Evolutionary conservation across 768 basidiomycete genomes (phyloP), one percentile per base, ranked within the genome.

Genomic region (Serpula lacrymans): DNA sequence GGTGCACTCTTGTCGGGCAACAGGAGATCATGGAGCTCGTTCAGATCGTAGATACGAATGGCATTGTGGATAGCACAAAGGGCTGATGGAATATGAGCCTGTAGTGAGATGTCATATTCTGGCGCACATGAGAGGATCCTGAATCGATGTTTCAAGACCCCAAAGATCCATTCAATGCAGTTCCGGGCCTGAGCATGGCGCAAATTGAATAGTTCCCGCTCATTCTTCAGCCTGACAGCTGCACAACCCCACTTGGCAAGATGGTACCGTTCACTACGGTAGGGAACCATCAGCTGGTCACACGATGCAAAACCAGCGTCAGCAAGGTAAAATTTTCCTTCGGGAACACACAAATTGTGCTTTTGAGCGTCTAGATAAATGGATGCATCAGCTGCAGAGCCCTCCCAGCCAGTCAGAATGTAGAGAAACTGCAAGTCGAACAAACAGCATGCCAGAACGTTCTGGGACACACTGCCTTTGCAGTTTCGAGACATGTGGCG

Each of bases 171-270:
- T 45, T 69, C 63, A 43, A 70, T 51, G 22, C 67, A 56, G 62
- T 70, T 74, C 2, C 55, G 56, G 33, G 57, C 60, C 43, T 51
- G 53, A 10, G 69, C 55, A 59, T 73, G 68, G 17, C 60, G 52
- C 3, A 72, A 54, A 54, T 70, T 74, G 45, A 59, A 72, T 2
- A 72, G 50, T 47, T 74, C 68, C 51, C 71, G 35, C 3, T 20
- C 18, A 41, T 48, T 55, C 27, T 47, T 22, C 16, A 51, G 54
- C 24, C 44, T 48, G n/a, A n/a, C n/a, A n/a, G n/a, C n/a, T n/a
- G n/a, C n/a, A n/a, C n/a, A n/a, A n/a, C 20, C 62, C 60, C 63
- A 65, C 39, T 68, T 65, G 27, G 31, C 24, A 7, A 67, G 43
- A 42, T 68, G 65, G 46, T 67, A 68, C 3, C 52, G 49, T 0